Conservation (phyloP, 2,329 filamentous ascomycete genomes). For the Cyphellophora attinorum region DNA sequence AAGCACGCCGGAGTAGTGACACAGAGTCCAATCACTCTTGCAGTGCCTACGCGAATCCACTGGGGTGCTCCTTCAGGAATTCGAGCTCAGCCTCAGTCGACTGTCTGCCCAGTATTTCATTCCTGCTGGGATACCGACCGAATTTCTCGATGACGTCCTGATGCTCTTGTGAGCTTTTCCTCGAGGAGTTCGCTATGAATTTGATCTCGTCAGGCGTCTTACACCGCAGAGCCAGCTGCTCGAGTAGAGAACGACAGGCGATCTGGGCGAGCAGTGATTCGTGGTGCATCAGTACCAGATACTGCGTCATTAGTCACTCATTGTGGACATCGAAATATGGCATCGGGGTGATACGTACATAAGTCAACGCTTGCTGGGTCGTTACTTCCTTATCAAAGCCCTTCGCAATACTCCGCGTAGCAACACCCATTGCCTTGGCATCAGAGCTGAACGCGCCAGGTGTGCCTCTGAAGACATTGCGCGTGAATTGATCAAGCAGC, state of each 20-base stretch:
- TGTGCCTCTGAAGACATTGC: constrained; percentile 26
- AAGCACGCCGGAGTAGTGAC: too few species aligned
- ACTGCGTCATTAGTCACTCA: too few species aligned
- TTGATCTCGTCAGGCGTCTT: constrained; percentile 8
- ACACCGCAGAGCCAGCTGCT: constrained; percentile 15
- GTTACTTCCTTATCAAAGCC: constrained; percentile 21
- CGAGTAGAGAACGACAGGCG: constrained; percentile 17
- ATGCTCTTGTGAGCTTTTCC: constrained; percentile 16
- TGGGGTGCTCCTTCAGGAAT: constrained; percentile 12
- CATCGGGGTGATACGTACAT: constrained; percentile 1
- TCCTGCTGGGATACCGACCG: constrained; percentile 21
- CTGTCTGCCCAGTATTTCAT: constrained; percentile 17
- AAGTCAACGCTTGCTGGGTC: constrained; percentile 11
- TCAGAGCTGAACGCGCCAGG: constrained; percentile 24
- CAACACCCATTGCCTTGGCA: constrained; percentile 19
- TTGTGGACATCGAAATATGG: too few species aligned
- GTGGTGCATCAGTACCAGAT: constrained; percentile 27
- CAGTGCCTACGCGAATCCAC: too few species aligned
- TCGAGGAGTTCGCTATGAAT: constrained; percentile 12
- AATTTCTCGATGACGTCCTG: constrained; percentile 14
- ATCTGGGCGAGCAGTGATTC: constrained; percentile 25
- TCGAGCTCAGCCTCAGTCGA: constrained; percentile 9
- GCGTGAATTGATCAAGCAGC: constrained; percentile 30
- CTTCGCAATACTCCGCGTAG: constrained; percentile 19
- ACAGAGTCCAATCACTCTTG: too few species aligned